Percentiles rank a stretch among this genome's conserved stretches.
phyloP scores from a whole-genome alignment of 139 green algal genomes.

The Chlorella sp. region DNA sequence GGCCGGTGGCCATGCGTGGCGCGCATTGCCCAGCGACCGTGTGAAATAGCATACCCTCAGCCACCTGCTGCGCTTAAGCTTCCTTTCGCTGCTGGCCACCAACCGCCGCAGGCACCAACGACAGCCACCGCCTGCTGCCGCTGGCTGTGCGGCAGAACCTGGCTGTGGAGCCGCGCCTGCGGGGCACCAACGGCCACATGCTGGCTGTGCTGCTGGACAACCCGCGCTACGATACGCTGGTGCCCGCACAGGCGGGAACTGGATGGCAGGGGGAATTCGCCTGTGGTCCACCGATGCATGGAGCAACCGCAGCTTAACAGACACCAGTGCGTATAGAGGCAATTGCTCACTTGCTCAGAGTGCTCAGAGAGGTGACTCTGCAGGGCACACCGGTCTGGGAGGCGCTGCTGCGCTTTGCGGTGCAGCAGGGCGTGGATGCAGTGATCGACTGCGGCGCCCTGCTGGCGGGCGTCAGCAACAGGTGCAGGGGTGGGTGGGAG shows the following conservation, averaged over 20 bases:
- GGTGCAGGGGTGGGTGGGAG: no score
- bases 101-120: constrained; percentile 57
- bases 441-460: constrained; percentile 70
- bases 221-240: constrained; percentile 32
- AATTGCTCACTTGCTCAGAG: no score
- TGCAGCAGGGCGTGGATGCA: constrained; percentile 46
- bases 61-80: no score
- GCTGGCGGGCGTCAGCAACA: constrained; percentile 57
- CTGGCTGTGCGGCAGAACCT: constrained; percentile 54
- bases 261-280: no score
- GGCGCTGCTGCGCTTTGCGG: constrained; percentile 51
- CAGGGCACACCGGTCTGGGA: constrained; percentile 46
- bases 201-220: constrained; percentile 56
- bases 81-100: not conserved
- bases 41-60: no score
- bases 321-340: no score
- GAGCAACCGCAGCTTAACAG: no score
- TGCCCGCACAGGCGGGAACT: no score
- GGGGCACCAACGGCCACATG: constrained; percentile 73
- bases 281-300: no score
- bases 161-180: constrained; percentile 41
- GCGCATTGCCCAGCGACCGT: no score
- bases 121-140: constrained; percentile 69
- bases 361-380: no score
- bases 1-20: no score